These are phyloP conservation scores for Angomonas ambiguus DNA, from an alignment of 208 protist species.

Conservation along the genomic window DNA sequence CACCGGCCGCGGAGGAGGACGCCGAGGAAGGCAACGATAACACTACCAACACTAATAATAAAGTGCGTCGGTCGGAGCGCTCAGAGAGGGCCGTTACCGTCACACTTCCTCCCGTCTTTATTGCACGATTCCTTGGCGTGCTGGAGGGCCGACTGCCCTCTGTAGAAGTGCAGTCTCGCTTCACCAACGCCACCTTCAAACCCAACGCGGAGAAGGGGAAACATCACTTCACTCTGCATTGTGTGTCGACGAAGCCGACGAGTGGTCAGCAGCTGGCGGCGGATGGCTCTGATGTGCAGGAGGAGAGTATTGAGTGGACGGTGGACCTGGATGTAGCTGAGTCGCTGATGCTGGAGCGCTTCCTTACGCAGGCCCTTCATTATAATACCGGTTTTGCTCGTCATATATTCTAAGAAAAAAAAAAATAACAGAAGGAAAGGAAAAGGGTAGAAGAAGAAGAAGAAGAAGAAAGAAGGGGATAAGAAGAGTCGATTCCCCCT, in stretches of 20 bases:
- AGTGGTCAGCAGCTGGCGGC: constrained; percentile 39
- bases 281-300: constrained; percentile 37
- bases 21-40: constrained; percentile 9
- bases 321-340: constrained; percentile 67
- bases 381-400: constrained; percentile 72
- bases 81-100: constrained; percentile 72
- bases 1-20: not conserved
- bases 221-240: constrained; percentile 57
- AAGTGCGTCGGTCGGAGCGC: constrained; percentile 17
- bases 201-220: constrained; percentile 31
- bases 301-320: constrained; percentile 67
- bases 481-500: not conserved
- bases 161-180: constrained; percentile 76
- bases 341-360: constrained; percentile 85
- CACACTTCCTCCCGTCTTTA: constrained; percentile 76
- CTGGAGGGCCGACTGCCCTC: constrained; percentile 69
- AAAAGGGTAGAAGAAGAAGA: not conserved
- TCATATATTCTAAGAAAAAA: not conserved
- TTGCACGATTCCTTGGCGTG: constrained; percentile 76
- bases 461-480: not conserved
- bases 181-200: constrained; percentile 68
- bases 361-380: constrained; percentile 74
- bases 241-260: constrained; percentile 50
- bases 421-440: not conserved
- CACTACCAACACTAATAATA: constrained; percentile 1